Conservation (phyloP, 345 rosid species). For the Pistacia vera region DNA sequence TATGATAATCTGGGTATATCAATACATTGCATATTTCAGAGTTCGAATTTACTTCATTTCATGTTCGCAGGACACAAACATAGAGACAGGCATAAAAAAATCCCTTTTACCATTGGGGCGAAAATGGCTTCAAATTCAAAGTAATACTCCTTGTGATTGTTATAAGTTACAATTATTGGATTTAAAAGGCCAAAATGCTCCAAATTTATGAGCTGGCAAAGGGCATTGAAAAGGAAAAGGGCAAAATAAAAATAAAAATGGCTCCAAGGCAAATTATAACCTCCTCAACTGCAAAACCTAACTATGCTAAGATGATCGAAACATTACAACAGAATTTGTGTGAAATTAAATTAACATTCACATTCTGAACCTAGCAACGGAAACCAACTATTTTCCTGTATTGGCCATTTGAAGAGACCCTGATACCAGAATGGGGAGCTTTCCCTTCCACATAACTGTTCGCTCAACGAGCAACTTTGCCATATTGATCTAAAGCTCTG, state of each 20-base stretch:
- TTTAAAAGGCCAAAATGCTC: not conserved
- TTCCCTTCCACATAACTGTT: not conserved
- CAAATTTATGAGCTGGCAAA: not conserved
- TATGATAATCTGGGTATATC: too few relatives aligned
- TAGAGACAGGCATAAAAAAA: not conserved
- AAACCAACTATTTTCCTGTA: constrained; percentile 1
- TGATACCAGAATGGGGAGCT: not conserved
- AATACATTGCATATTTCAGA: too few relatives aligned
- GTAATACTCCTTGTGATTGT: not conserved
- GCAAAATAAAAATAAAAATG: not conserved
- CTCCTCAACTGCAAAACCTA: not conserved
- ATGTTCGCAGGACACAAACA: too few relatives aligned
- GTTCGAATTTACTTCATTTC: too few relatives aligned
- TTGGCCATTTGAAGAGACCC: not conserved
- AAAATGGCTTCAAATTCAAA: not conserved
- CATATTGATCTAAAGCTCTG: constrained; percentile 82
- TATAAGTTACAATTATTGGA: constrained; percentile 1
- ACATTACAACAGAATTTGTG: constrained; percentile 12
- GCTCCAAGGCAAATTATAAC: not conserved
- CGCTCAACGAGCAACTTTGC: constrained; percentile 53
- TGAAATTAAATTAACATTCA: not conserved
- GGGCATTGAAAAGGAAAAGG: not conserved
- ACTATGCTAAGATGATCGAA: not conserved
- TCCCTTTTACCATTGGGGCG: too few relatives aligned
- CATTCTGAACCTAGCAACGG: constrained; percentile 2